Evolutionary conservation across 2,329 filamentous ascomycete species (phyloP).

Genomic region (Nemania bipapillata): DNA sequence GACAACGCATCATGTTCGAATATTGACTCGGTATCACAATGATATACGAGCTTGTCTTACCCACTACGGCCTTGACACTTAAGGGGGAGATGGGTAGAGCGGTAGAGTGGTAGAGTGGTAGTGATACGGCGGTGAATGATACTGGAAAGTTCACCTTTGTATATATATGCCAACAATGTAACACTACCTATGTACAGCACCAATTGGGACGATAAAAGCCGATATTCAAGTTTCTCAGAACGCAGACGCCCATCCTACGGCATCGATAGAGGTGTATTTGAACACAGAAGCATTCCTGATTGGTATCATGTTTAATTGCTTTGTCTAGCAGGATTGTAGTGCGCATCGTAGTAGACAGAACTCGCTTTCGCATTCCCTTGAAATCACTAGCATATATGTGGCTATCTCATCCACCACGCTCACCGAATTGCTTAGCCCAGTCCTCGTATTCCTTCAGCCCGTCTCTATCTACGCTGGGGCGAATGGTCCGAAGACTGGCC

Average conservation of each 20-base stretch:
- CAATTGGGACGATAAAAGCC: slow-evolving; percentile 7
- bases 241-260: not conserved
- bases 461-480: slow-evolving; percentile 86
- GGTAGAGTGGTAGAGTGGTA: slow-evolving; percentile 1
- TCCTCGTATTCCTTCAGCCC: slow-evolving; percentile 91
- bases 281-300: not conserved
- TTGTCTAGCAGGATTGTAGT: not conserved
- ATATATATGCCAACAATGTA: slow-evolving; percentile 39
- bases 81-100: not conserved
- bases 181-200: slow-evolving; percentile 36
- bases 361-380: not conserved
- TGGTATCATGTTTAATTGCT: not conserved
- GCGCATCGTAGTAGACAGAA: not conserved
- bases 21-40: not conserved
- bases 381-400: not conserved
- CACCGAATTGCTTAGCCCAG: slow-evolving; percentile 93
- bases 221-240: slow-evolving; percentile 25
- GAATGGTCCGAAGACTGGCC: slow-evolving; percentile 82
- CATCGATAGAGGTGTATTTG: not conserved
- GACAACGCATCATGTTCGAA: not conserved
- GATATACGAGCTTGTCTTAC: not conserved
- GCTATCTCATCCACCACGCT: slow-evolving; percentile 77
- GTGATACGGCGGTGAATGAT: not conserved
- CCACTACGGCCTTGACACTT: not conserved
- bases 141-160: slow-evolving; percentile 12